A percentile compares a stretch with the other conserved stretches of the same genome.
Evolutionary conservation across 202 grass and related monocot genomes (phyloP).

Genomic region (Miscanthus sacchariflorus): DNA sequence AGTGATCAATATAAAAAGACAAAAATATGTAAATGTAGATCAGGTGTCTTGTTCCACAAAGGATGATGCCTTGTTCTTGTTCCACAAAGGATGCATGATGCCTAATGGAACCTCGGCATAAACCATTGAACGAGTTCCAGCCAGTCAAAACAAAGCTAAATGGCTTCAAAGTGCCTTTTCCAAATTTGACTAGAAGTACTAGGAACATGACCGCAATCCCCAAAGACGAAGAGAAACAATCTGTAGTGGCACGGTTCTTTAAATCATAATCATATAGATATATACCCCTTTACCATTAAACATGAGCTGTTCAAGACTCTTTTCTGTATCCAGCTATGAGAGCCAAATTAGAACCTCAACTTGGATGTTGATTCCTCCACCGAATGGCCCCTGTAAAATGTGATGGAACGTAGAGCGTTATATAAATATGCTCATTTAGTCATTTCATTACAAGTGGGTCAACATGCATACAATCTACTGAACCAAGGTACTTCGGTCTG

Average conservation of each 20-base stretch:
- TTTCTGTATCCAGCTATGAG: background rate
- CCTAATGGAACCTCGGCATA: background rate
- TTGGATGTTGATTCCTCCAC: slow-evolving; percentile 26
- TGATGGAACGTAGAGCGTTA: background rate
- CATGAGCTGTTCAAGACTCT: background rate
- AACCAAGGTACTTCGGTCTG: background rate
- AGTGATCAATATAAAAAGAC: background rate
- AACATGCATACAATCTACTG: background rate
- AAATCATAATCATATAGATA: background rate
- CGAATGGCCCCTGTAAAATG: background rate
- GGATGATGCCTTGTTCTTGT: too few species aligned
- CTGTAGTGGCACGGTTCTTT: slow-evolving; percentile 7
- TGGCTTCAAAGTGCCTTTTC: slow-evolving; percentile 8
- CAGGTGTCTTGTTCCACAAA: background rate
- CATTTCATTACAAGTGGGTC: background rate
- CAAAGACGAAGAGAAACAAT: background rate
- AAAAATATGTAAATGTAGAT: background rate
- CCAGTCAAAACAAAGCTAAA: background rate
- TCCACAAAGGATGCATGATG: background rate
- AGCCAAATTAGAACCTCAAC: background rate
- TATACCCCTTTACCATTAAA: background rate
- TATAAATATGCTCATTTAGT: background rate
- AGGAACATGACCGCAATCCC: background rate
- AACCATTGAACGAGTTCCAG: background rate
- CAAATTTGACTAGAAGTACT: background rate